Base-by-base conservation (phyloP, 1,139 yeast genomes). In the Blastobotrys aristatus region DNA sequence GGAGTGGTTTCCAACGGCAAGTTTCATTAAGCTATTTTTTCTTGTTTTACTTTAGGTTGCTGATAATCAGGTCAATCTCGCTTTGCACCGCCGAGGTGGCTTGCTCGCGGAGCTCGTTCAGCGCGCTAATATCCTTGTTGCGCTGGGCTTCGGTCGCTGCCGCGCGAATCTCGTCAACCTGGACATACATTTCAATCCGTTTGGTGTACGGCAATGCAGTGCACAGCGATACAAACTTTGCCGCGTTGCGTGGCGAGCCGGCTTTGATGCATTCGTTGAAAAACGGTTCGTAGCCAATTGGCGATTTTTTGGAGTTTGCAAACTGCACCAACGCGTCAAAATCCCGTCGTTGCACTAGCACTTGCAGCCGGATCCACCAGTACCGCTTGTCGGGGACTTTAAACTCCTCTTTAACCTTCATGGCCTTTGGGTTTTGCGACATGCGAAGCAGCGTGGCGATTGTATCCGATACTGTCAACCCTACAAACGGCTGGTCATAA, bases 211-310 rank as follows among this genome's bases (percentile, higher is more conserved):
- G 40, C 29, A 60, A 33, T 21, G 57, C 52, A 1, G 67, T 60
- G 50, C 76, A 71, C 57, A 66, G 55, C 6, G 67, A 56, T 6
- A 76, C 62, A 50, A 67, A 74, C 40, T 59, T 52, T 0, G 71
- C 66, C 0, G 80, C 80, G 17, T 69, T 68, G 27, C 71, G 58
- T 35, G 64, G 63, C 20, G 78, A 83, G 1, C 77, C 76, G 30
- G 75, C 69, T 26, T 70, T 70, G 40, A 79, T 56, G 29, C 80
- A 74, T 32, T 76, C 73, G 11, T 75, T 71, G 43, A 74, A 84
- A 54, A 88, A 80, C 1, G 83, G 80, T 53, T 74, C 75, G 54
- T 82, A 84, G 0, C 94, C 94, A 48, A 88, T 84, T 0, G 90
- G 88, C 0, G 94, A 76, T 56, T 77, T 80, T 48, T 74, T 72